Evolutionary conservation across 2,329 filamentous ascomycete species (phyloP).

Genomic region (Incumbomyces delicatus): DNA sequence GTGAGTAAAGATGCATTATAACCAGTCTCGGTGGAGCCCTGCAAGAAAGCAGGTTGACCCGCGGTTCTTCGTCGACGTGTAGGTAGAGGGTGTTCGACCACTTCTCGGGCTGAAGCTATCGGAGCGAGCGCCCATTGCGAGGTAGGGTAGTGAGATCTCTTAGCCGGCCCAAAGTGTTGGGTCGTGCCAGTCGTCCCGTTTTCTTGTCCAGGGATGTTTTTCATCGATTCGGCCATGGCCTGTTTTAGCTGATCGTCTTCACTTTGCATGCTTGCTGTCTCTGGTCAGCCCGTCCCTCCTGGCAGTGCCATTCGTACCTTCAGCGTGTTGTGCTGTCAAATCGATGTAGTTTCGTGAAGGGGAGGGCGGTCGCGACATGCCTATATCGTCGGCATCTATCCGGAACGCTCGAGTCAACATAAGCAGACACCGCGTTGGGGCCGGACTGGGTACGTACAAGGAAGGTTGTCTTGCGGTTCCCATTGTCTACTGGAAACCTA

Average conservation of each 20-base stretch:
- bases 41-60: conserved; percentile 48
- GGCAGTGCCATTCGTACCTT: conserved; percentile 18
- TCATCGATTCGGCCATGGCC: conserved; percentile 38
- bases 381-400: conserved; percentile 29
- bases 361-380: conserved; percentile 31
- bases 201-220: conserved; percentile 40
- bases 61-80: conserved; percentile 38
- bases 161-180: conserved; percentile 46
- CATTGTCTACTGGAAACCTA: conserved; percentile 8
- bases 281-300: background rate
- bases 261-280: conserved; percentile 21
- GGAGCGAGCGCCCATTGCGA: conserved; percentile 47
- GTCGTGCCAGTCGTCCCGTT: conserved; percentile 40
- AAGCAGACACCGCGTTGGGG: background rate
- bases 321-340: conserved; percentile 22
- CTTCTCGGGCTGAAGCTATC: conserved; percentile 39
- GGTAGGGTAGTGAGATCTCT: conserved; percentile 44
- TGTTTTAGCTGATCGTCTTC: conserved; percentile 36
- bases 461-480: conserved; percentile 18
- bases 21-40: conserved; percentile 42
- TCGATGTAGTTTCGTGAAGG: conserved; percentile 33
- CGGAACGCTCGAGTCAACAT: conserved; percentile 22
- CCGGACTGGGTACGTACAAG: conserved; percentile 11
- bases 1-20: conserved; percentile 51
- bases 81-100: conserved; percentile 45